Conservation (phyloP, 2,329 filamentous ascomycete species). For the Grosmannia huntii region DNA sequence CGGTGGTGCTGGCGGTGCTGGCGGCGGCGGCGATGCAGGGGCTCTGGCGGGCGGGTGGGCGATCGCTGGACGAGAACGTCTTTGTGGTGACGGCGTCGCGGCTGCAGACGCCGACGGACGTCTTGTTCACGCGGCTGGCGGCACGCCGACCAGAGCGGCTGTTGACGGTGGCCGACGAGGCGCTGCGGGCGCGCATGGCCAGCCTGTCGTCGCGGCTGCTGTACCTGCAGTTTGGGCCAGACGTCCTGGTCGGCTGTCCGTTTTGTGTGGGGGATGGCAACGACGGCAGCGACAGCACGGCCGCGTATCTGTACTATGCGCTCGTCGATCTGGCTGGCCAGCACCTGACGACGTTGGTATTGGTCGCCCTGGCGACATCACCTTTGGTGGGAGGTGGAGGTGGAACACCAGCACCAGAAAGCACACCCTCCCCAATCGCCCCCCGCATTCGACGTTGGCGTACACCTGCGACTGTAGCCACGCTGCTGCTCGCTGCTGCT, state of each 20-base stretch:
- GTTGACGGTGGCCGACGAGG: conserved; percentile 47
- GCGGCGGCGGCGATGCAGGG: neutral
- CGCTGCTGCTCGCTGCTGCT: conserved; percentile 40
- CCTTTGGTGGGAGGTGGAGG: conserved; percentile 29
- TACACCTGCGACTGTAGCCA: conserved; percentile 51
- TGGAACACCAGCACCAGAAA: conserved; percentile 7
- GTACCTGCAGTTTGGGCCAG: conserved; percentile 73
- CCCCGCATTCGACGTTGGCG: conserved; percentile 41
- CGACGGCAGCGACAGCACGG: conserved; percentile 35
- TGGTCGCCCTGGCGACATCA: conserved; percentile 64
- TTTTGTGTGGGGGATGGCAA: conserved; percentile 47
- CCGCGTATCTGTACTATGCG: conserved; percentile 68
- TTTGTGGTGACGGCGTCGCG: conserved; percentile 68
- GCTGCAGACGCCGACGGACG: conserved; percentile 71
- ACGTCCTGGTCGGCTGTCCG: conserved; percentile 59
- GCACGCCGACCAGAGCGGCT: conserved; percentile 25
- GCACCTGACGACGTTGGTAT: conserved; percentile 67
- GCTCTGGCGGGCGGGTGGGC: neutral
- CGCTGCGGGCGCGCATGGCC: conserved; percentile 55
- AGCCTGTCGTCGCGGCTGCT: conserved; percentile 61
- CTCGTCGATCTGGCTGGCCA: conserved; percentile 59
- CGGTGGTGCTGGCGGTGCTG: conserved; percentile 43
- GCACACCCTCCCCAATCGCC: neutral
- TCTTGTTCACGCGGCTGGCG: conserved; percentile 67
- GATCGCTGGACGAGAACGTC: conserved; percentile 51